Percentiles rank a stretch among this genome's conserved stretches.
phyloP scores from a whole-genome alignment of 345 rosid species.

The Syzygium oleosum region DNA sequence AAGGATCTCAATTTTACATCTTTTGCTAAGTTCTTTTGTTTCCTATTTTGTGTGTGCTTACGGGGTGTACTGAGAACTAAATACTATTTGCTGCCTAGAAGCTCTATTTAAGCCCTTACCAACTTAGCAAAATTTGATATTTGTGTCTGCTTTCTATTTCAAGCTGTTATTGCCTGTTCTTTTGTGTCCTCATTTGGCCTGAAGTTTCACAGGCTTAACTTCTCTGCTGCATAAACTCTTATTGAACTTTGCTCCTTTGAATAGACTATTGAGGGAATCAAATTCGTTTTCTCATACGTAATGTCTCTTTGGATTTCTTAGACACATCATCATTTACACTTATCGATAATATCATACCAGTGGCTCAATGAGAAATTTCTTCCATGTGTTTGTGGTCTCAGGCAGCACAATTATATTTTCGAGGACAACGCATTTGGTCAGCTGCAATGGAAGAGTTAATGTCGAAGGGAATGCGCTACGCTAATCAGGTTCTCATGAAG shows the following conservation, averaged over 20 bases:
- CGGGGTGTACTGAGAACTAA: not conserved
- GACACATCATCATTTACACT: not conserved
- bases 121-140: not conserved
- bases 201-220: not conserved
- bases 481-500: constrained; percentile 25
- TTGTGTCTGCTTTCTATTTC: not conserved
- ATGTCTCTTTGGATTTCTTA: not conserved
- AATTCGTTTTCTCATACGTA: not conserved
- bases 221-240: not conserved
- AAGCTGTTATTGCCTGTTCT: not conserved
- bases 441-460: constrained; percentile 38
- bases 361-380: not conserved
- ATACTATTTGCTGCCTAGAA: not conserved
- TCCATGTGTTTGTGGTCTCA: not conserved
- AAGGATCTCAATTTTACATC: not conserved
- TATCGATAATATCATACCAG: rapidly evolving
- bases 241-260: not conserved
- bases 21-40: not conserved
- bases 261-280: not conserved
- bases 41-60: not conserved
- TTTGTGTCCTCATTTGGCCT: not conserved
- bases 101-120: not conserved
- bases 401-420: constrained; percentile 29
- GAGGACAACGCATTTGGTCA: constrained; percentile 45
- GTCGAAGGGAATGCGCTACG: constrained; percentile 44